Evolutionary conservation across 139 green algal species (phyloP).

Genomic region (Edaphochlamys debaryana): DNA sequence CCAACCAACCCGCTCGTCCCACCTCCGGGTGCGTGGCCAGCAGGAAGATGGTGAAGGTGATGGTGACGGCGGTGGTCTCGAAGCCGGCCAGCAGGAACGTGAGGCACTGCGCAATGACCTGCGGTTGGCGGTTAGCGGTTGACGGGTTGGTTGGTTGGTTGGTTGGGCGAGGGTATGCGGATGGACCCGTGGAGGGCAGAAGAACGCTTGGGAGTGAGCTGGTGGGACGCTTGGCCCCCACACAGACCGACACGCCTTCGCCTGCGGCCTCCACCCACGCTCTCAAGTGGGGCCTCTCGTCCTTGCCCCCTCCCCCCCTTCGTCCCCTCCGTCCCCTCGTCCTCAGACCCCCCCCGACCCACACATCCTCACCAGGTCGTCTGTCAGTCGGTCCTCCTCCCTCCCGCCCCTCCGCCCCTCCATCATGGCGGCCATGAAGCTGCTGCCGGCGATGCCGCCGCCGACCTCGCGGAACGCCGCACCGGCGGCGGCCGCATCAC

Average conservation of each 20-base stretch:
- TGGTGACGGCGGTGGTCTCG: conserved; percentile 59
- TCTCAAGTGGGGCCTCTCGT: no score
- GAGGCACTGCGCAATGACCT: conserved; percentile 34
- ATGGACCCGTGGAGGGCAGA: background rate
- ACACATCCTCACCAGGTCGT: conserved; percentile 10
- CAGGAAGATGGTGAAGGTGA: conserved; percentile 51
- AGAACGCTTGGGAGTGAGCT: background rate
- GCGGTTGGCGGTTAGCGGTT: background rate
- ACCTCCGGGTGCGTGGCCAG: conserved; percentile 47
- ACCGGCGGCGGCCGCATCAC: no score
- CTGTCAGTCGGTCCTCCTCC: conserved; percentile 2
- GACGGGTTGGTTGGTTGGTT: background rate
- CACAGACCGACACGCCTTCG: no score
- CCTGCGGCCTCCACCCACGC: no score
- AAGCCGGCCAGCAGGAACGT: conserved; percentile 44
- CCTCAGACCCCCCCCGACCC: no score
- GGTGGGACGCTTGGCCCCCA: no score
- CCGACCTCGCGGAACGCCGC: conserved; percentile 11
- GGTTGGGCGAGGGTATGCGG: background rate
- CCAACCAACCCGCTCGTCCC: no score
- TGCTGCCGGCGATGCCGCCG: background rate
- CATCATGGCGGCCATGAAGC: conserved; percentile 38
- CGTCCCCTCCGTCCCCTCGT: no score
- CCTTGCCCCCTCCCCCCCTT: no score
- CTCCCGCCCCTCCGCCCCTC: background rate